These are phyloP conservation scores for Fusarium lyarnte DNA, from an alignment of 2,329 filamentous ascomycete species.

Conservation along the genomic window DNA sequence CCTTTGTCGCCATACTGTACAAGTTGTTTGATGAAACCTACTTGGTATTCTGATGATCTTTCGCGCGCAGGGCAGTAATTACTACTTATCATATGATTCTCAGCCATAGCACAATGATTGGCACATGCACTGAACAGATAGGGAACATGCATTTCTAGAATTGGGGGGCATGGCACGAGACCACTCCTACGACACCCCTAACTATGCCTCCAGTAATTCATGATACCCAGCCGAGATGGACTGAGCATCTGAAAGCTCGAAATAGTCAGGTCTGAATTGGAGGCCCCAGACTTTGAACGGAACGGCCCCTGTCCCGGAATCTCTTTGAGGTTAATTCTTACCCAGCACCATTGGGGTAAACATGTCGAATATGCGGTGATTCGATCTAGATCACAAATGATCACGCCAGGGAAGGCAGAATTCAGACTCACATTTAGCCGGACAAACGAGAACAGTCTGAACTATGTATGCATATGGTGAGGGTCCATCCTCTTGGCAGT, in stretches of 20 bases:
- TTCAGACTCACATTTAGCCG: conserved; percentile 32
- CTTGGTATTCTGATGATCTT: not conserved
- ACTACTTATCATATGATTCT: conserved; percentile 23
- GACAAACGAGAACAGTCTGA: conserved; percentile 23
- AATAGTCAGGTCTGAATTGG: conserved; percentile 19
- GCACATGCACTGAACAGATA: not conserved
- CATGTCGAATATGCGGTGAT: not conserved
- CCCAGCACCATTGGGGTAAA: conserved; percentile 4
- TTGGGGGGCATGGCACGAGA: conserved; percentile 28
- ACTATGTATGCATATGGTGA: not conserved
- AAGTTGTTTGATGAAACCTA: not conserved
- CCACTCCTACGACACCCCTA: conserved; percentile 19
- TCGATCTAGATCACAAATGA: conserved; percentile 12
- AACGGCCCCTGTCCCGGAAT: conserved; percentile 18
- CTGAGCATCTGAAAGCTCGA: not conserved
- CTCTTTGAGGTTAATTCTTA: conserved; percentile 6
- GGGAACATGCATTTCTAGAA: conserved; percentile 16
- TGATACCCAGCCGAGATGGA: not conserved
- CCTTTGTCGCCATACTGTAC: not conserved
- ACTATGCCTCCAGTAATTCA: conserved; percentile 4
- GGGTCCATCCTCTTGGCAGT: conserved; percentile 5
- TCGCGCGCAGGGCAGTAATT: not conserved
- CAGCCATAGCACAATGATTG: conserved; percentile 1
- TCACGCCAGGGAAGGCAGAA: conserved; percentile 5
- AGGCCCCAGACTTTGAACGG: conserved; percentile 8